Evolutionary conservation across 2,329 filamentous ascomycete species (phyloP).

Genomic region (Fusarium citri): DNA sequence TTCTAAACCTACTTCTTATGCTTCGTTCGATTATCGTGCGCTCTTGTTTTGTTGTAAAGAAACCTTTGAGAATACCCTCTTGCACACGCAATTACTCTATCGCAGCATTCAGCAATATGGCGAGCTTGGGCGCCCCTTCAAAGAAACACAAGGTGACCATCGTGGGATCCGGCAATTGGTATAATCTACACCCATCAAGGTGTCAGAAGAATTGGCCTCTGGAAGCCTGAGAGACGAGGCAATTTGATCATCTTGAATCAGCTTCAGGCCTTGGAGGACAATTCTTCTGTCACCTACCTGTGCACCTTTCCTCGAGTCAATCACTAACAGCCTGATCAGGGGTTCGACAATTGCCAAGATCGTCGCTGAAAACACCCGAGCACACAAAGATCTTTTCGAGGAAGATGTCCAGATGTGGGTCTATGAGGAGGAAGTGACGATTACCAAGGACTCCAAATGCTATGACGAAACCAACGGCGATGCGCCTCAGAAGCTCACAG

Average conservation of each 20-base stretch:
- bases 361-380: slow-evolving; percentile 88
- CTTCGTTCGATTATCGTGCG: slow-evolving; percentile 38
- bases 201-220: neutral
- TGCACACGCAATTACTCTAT: slow-evolving; percentile 32
- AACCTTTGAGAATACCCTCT: slow-evolving; percentile 29
- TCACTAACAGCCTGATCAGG: slow-evolving; percentile 62
- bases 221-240: neutral
- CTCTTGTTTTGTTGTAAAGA: slow-evolving; percentile 25
- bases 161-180: slow-evolving; percentile 97
- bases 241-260: neutral
- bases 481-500: slow-evolving; percentile 85
- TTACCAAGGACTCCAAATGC: slow-evolving; percentile 77
- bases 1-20: slow-evolving; percentile 35
- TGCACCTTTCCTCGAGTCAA: neutral
- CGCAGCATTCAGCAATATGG: slow-evolving; percentile 49
- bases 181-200: slow-evolving; percentile 31
- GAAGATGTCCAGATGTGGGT: slow-evolving; percentile 98
- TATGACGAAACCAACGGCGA: slow-evolving; percentile 73
- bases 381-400: slow-evolving; percentile 84
- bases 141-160: slow-evolving; percentile 94
- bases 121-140: slow-evolving; percentile 60
- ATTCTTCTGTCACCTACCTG: neutral
- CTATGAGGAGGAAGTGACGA: slow-evolving; percentile 87
- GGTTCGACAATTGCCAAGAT: slow-evolving; percentile 98
- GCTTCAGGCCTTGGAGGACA: neutral